A percentile compares a stretch with the other conserved stretches of the same genome.
These are phyloP conservation scores for Gnetum montanum DNA, from an alignment of 75 land plant species.

Conservation along the genomic window DNA sequence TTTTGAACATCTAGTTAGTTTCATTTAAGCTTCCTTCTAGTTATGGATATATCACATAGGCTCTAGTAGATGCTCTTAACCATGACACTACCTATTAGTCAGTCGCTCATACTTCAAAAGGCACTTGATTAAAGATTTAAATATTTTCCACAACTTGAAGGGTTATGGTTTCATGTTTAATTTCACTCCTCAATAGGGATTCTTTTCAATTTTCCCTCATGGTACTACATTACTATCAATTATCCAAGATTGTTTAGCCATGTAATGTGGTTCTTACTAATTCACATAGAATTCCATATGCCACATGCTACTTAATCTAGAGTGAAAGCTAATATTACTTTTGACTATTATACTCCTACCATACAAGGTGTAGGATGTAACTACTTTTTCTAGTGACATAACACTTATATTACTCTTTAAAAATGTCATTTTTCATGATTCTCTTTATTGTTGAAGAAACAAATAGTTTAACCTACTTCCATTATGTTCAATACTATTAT, in stretches of 20 bases:
- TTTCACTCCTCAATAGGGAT: constrained; percentile 1
- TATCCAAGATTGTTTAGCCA: constrained; percentile 1
- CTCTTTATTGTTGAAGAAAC: too few relatives aligned
- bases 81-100: constrained; percentile 6
- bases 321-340: constrained; percentile 3
- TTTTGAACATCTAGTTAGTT: constrained; percentile 12
- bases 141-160: constrained; percentile 8
- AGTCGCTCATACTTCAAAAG: too few relatives aligned
- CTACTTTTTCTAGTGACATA: neutral
- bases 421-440: too few relatives aligned
- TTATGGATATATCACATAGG: constrained; percentile 16
- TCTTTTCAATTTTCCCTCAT: constrained; percentile 6
- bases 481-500: too few relatives aligned
- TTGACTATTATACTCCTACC: too few relatives aligned
- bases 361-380: neutral
- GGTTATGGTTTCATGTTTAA: constrained; percentile 6
- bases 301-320: constrained; percentile 1
- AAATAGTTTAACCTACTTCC: too few relatives aligned
- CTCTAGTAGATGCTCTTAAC: constrained; percentile 11
- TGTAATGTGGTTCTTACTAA: neutral
- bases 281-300: neutral
- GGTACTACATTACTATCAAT: constrained; percentile 1
- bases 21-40: constrained; percentile 10
- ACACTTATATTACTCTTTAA: too few relatives aligned
- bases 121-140: neutral